phyloP scores from a whole-genome alignment of 2,329 filamentous ascomycete species.

The Chaetothyriales sp. region DNA sequence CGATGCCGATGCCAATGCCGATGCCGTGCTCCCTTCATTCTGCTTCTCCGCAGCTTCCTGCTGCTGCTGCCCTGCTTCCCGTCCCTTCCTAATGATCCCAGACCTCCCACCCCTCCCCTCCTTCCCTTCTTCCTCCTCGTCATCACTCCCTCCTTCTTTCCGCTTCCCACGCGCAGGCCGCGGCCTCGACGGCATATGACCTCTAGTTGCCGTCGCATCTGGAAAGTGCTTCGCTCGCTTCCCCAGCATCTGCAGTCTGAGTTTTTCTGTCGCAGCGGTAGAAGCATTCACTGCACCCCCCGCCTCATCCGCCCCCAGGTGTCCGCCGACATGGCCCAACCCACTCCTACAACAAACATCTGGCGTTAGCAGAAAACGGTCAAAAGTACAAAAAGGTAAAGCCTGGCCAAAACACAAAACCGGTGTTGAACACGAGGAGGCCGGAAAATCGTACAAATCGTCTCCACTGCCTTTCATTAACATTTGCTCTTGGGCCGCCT shows the following conservation, averaged over 20 bases:
- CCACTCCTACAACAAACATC: background rate
- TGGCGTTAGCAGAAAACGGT: background rate
- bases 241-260: background rate
- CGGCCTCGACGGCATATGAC: conserved; percentile 1
- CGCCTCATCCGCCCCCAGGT: no score
- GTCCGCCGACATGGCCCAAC: background rate
- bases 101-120: conserved; percentile 1
- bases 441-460: background rate
- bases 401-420: no score
- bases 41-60: background rate
- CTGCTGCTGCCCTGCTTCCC: background rate
- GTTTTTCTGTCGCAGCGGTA: background rate
- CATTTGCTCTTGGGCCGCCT: background rate
- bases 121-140: conserved; percentile 9
- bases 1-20: background rate
- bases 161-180: background rate
- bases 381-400: background rate
- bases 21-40: background rate
- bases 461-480: background rate
- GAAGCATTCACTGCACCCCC: background rate
- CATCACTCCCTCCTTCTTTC: conserved; percentile 6
- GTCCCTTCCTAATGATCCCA: background rate
- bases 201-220: background rate
- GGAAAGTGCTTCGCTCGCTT: background rate
- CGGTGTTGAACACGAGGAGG: no score